These are phyloP conservation scores for Ceratocystis cacaofunesta DNA, from an alignment of 2,329 filamentous ascomycete species.

Conservation along the genomic window DNA sequence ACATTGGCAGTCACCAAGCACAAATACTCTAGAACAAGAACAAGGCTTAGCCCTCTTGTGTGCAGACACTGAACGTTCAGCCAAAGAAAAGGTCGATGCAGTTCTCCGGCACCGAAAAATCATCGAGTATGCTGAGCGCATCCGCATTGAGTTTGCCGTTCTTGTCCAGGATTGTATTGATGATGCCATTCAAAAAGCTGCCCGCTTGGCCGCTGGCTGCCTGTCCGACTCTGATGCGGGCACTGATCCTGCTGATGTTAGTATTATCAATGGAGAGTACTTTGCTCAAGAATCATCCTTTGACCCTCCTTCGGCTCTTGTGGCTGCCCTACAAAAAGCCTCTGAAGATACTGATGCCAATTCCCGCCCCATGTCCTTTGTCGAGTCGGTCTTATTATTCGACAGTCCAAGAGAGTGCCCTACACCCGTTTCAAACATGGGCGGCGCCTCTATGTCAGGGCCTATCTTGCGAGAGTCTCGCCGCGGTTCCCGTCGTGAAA, in stretches of 20 bases:
- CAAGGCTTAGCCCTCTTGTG: conserved; percentile 79
- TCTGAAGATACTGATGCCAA: conserved; percentile 26
- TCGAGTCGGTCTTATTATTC: conserved; percentile 60
- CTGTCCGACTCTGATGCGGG: conserved; percentile 61
- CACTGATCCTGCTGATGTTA: conserved; percentile 9
- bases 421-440: conserved; percentile 72
- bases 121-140: conserved; percentile 89
- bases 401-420: conserved; percentile 83
- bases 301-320: conserved; percentile 36
- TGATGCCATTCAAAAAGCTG: conserved; percentile 77
- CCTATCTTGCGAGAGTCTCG: conserved; percentile 42
- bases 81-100: conserved; percentile 80
- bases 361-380: conserved; percentile 41
- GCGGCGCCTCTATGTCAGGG: conserved; percentile 23
- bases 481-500: conserved; percentile 32
- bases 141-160: conserved; percentile 82
- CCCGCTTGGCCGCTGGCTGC: conserved; percentile 70
- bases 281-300: conserved; percentile 42
- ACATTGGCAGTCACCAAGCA: conserved; percentile 91
- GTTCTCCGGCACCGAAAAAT: conserved; percentile 84
- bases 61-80: conserved; percentile 71
- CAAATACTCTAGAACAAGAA: conserved; percentile 82
- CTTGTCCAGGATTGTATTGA: conserved; percentile 93
- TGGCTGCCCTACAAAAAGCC: conserved; percentile 36
- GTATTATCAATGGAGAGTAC: conserved; percentile 35